Base-by-base conservation (phyloP, 306 rosid species). In the Amphicarpaea edgeworthii region DNA sequence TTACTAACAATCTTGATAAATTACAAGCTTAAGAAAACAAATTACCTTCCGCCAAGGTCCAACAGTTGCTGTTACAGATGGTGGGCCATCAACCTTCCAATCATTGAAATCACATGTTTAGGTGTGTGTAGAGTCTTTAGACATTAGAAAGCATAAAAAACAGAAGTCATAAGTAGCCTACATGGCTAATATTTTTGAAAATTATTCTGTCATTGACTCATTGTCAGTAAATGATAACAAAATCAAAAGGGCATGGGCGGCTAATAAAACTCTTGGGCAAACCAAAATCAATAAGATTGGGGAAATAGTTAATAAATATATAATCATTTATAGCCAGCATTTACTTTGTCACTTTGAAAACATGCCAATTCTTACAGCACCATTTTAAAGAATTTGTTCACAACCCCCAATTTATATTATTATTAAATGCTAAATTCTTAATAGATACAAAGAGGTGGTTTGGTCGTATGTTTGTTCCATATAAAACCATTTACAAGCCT, bases 11-110 rank as follows among this genome's bases (percentile, higher is more conserved):
- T 53, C 34, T 51, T 21, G n/a, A 75, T 12, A 12, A 70, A 53
- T 70, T 45, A 71, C 77, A 73, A 62, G 71, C 21, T 51, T 19
- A 38, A 60, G 46, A 42, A 73, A 70, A 17, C 23, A 78, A 42
- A 49, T 81, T 87, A 92, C 99, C 98, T 92, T 96, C 83, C 99
- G 86, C 99, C 99, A 96, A 75, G 99, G 98, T 86, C 99, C 99
- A 70, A 92, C 88, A 2, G 97, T 84, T 50, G 97, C 90, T 38
- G 85, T 85, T 82, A 75, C 26, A 41, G 96, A 90, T 47, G 96
- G 98, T 65, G 93, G 84, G 58, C 87, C 96, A 45, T 91, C 97
- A 42, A 96, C 86, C 98, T 92, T 76, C 64, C 76, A 81, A 79
- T 57, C 75, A 51, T 63, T 9, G 40, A 72, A 69, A 75, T 73